Conservation (phyloP, 2,329 filamentous ascomycete species). For the Colletotrichum sp. region DNA sequence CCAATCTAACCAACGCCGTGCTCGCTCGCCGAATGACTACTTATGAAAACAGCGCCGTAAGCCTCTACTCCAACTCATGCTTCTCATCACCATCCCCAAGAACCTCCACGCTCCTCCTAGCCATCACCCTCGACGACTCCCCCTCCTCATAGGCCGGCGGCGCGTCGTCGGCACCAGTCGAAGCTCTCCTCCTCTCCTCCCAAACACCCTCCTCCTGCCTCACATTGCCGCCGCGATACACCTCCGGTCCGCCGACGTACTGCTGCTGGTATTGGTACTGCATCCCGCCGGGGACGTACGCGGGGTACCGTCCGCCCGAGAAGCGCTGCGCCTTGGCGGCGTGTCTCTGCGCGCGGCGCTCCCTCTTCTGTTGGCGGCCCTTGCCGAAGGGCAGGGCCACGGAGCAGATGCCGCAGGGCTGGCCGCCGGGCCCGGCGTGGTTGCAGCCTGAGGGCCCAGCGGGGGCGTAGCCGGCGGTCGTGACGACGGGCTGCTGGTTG, state of each 20-base stretch:
- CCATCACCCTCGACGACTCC: background rate
- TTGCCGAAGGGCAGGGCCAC: conserved; percentile 8
- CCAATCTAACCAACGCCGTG: background rate
- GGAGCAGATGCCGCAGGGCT: conserved; percentile 17
- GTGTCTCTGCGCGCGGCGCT: conserved; percentile 1
- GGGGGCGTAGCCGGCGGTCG: background rate
- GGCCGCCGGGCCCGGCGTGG: background rate
- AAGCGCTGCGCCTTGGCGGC: conserved; percentile 9
- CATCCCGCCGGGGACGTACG: background rate
- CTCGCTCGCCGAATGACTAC: background rate
- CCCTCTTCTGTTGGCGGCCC: conserved; percentile 12
- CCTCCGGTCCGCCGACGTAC: background rate
- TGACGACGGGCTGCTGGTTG: background rate
- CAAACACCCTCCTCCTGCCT: background rate
- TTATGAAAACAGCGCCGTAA: background rate
- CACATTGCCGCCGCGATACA: background rate
- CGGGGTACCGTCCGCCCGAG: background rate
- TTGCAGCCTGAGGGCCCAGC: background rate
- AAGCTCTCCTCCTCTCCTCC: background rate
- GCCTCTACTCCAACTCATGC: background rate
- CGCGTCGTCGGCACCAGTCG: background rate
- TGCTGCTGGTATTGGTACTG: background rate
- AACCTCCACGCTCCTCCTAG: conserved; percentile 3
- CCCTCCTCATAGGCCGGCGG: conserved; percentile 13
- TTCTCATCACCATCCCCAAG: background rate